Evolutionary conservation across 1,139 yeast species (phyloP), one percentile per base, ranked within the genome.

Genomic region (Torulaspora globosa): DNA sequence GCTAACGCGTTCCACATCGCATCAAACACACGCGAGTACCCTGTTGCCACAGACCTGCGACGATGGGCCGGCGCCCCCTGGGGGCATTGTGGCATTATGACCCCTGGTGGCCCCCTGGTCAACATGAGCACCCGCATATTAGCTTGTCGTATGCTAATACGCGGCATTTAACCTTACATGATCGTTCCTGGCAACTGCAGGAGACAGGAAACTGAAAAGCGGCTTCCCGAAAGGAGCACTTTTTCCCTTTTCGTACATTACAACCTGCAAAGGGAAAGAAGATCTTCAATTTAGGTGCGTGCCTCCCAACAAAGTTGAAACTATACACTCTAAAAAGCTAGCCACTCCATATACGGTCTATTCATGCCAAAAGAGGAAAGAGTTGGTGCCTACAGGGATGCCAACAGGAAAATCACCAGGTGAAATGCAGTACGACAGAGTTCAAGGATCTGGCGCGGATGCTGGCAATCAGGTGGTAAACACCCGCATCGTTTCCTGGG

Each of bases 61-160:
- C n/a, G n/a, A n/a, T n/a, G n/a, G n/a, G n/a, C n/a, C n/a, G n/a
- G n/a, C n/a, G n/a, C n/a, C n/a, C n/a, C n/a, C n/a, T n/a, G n/a
- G n/a, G n/a, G n/a, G n/a, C n/a, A 21, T 2, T 6, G 39, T 49
- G 37, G 46, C 44, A 36, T 12, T 39, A 24, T 39, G 27, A 24
- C 10, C 33, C 19, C 4, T 5, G n/a, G 5, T 29, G 9, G 12
- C 23, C 5, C 33, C 7, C n/a, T 36, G 6, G 40, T 18, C 27
- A 28, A 12, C 19, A 18, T 3, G 19, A 18, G 3, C 19, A 18
- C 19, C 19, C 5, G 19, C 19, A 5, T 18, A 5, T 5, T 18
- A 18, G 19, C 19, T 3, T 18, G 19, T 5, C 3, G 5, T 18
- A 18, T 18, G 19, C 19, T 18, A 18, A 18, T 18, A 3, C 23